Conservation (phyloP, 345 rosid genomes). For the Carallia pectinifolia region DNA sequence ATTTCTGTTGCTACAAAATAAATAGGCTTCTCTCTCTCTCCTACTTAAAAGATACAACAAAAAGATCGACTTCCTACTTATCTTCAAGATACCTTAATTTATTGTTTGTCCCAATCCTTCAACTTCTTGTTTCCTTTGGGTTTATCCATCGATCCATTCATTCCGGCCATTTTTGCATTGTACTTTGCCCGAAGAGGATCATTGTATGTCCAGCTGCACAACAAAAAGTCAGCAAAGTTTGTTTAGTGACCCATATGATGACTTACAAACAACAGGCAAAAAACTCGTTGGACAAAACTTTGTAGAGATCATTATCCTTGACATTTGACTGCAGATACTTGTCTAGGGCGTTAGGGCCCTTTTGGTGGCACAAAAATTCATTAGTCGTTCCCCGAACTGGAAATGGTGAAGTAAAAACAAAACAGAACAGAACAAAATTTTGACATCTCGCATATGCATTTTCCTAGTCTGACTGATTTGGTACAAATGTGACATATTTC, state of each 20-base stretch:
- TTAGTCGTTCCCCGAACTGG: too few species aligned
- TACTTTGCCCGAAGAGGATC: slow-evolving; percentile 74
- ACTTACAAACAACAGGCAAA: background rate
- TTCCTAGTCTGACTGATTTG: too few species aligned
- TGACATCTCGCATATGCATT: too few species aligned
- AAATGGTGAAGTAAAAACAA: too few species aligned
- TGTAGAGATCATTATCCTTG: too few species aligned
- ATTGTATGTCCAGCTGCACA: slow-evolving; percentile 62
- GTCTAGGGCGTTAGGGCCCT: too few species aligned
- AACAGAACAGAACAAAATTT: too few species aligned
- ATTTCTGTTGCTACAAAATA: background rate
- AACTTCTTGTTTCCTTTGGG: slow-evolving; percentile 79
- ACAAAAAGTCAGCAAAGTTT: background rate
- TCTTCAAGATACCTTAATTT: background rate
- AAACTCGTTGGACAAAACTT: too few species aligned
- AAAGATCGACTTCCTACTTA: background rate
- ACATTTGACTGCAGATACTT: too few species aligned
- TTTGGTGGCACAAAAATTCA: too few species aligned
- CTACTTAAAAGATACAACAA: background rate
- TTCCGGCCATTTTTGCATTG: slow-evolving; percentile 71
- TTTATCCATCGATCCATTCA: slow-evolving; percentile 59
- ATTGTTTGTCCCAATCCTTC: slow-evolving; percentile 55
- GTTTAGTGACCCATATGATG: background rate
- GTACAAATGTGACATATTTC: too few species aligned
- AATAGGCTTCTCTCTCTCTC: background rate